Conservation (phyloP, 1,139 yeast genomes). For the Scheffersomyces quercinus region DNA sequence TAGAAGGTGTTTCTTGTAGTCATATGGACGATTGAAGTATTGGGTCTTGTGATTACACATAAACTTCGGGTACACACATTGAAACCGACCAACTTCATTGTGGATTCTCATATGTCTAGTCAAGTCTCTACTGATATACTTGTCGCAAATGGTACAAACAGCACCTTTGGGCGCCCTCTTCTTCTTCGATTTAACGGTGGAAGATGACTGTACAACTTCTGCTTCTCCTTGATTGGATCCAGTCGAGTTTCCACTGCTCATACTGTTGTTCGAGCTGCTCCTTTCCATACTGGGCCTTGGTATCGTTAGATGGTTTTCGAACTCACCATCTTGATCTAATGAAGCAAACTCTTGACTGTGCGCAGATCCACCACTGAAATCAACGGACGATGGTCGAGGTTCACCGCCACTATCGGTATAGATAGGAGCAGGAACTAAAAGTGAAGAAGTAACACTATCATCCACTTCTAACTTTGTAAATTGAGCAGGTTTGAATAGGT, state of each 20-base stretch:
- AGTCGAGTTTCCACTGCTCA: slow-evolving; percentile 10
- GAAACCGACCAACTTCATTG: slow-evolving; percentile 48
- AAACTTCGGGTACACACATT: slow-evolving; percentile 44
- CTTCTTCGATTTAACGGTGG: slow-evolving; percentile 17
- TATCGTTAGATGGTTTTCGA: not conserved
- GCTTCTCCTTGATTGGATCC: slow-evolving; percentile 4
- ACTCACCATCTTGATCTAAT: not conserved
- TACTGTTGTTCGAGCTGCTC: slow-evolving; percentile 27
- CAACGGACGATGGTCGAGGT: not conserved
- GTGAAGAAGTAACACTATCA: not conserved
- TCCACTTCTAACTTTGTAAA: slow-evolving; percentile 2
- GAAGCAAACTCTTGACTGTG: not conserved
- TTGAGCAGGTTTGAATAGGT: slow-evolving; percentile 4
- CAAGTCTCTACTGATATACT: slow-evolving; percentile 44
- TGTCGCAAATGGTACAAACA: slow-evolving; percentile 42
- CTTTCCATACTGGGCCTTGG: slow-evolving; percentile 13
- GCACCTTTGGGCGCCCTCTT: slow-evolving; percentile 41
- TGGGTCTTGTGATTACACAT: slow-evolving; percentile 48
- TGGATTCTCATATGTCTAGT: slow-evolving; percentile 50
- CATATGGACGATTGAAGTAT: slow-evolving; percentile 49
- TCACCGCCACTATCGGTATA: not conserved
- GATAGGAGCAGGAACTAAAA: slow-evolving; percentile 1
- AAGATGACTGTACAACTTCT: not conserved
- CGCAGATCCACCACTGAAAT: not conserved
- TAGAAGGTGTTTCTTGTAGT: slow-evolving; percentile 47